phyloP scores from a whole-genome alignment of 2,329 filamentous ascomycete genomes.

The Acephala macrosclerotiorum region DNA sequence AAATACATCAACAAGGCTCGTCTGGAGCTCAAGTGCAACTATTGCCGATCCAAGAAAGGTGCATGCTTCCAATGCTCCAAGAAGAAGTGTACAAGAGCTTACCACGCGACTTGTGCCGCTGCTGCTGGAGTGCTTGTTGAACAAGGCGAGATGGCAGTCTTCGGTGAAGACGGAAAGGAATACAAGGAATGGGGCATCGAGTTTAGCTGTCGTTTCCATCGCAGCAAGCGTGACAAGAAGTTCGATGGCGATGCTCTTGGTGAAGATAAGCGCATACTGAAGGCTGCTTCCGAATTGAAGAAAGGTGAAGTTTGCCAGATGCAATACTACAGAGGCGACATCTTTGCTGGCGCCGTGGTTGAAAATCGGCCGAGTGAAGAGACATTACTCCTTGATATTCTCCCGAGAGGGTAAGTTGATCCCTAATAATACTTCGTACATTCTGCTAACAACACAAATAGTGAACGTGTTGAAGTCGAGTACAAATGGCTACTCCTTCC shows the following conservation, averaged over 20 bases:
- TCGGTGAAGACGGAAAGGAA: slow-evolving; percentile 88
- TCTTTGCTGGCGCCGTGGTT: slow-evolving; percentile 87
- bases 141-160: slow-evolving; percentile 83
- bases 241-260: slow-evolving; percentile 74
- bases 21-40: slow-evolving; percentile 91
- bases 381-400: slow-evolving; percentile 78
- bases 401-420: slow-evolving; percentile 79
- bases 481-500: slow-evolving; percentile 85
- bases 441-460: slow-evolving; percentile 54
- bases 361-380: slow-evolving; percentile 83
- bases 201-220: slow-evolving; percentile 93
- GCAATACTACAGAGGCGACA: slow-evolving; percentile 83
- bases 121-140: slow-evolving; percentile 93
- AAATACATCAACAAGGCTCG: slow-evolving; percentile 86
- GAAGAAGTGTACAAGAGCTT: slow-evolving; percentile 91
- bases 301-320: slow-evolving; percentile 84
- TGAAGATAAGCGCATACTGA: slow-evolving; percentile 70
- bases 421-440: slow-evolving; percentile 13
- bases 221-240: slow-evolving; percentile 84
- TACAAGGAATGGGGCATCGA: slow-evolving; percentile 93
- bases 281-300: slow-evolving; percentile 72
- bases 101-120: slow-evolving; percentile 93
- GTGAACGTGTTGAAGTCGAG: slow-evolving; percentile 78
- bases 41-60: slow-evolving; percentile 93
- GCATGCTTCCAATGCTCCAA: slow-evolving; percentile 96